phyloP scores from a whole-genome alignment of 441 rosid species.

The Populus hybrid region DNA sequence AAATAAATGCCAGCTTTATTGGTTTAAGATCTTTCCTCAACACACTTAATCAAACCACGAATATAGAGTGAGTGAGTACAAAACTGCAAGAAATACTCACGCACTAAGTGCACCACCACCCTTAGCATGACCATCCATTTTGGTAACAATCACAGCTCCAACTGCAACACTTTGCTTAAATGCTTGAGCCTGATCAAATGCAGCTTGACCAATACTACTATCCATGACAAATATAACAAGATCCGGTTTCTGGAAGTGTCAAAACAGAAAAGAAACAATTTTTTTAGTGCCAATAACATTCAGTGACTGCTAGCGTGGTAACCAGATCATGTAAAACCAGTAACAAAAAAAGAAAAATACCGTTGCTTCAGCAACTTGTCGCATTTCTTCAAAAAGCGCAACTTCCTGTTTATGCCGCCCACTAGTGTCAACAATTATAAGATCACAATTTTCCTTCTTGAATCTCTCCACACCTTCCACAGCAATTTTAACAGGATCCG shows the following conservation, averaged over 20 bases:
- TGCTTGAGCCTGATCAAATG: constrained; percentile 89
- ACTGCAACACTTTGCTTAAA: constrained; percentile 83
- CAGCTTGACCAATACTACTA: constrained; percentile 96
- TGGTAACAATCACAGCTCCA: constrained; percentile 87
- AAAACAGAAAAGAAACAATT: too few relatives aligned
- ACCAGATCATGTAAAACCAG: constrained; percentile 16
- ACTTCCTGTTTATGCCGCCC: constrained; percentile 95
- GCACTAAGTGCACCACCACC: constrained; percentile 99
- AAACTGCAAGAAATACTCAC: constrained; percentile 36
- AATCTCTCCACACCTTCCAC: constrained; percentile 85
- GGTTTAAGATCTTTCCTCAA: too few relatives aligned
- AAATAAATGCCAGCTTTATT: too few relatives aligned
- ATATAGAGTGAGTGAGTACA: too few relatives aligned
- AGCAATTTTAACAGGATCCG: constrained; percentile 87
- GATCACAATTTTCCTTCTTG: constrained; percentile 81
- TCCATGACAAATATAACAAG: constrained; percentile 88
- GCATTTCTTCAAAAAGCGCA: constrained; percentile 91
- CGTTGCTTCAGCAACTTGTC: constrained; percentile 91
- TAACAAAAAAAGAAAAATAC: constrained; percentile 12
- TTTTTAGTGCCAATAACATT: not conserved
- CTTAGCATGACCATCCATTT: constrained; percentile 96
- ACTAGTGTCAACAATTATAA: constrained; percentile 82
- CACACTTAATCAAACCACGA: too few relatives aligned
- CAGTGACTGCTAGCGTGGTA: not conserved
- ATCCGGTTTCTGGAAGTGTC: constrained; percentile 68